phyloP scores from a whole-genome alignment of 805 yeast genomes.

The Yarrowia sp. region DNA sequence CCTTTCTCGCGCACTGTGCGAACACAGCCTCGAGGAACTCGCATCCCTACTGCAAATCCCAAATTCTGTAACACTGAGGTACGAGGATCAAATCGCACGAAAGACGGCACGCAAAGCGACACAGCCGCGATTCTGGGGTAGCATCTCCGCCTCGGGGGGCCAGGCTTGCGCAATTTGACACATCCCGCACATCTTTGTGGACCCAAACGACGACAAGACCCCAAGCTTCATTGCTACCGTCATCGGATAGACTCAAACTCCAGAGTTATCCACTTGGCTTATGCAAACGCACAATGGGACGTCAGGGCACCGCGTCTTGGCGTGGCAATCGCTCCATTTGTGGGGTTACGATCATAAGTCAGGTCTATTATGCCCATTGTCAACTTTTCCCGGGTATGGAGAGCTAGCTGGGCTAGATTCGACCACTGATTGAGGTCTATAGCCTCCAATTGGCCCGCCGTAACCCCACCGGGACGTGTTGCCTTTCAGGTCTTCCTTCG shows the following conservation, averaged over 20 bases:
- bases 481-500: constrained; percentile 16
- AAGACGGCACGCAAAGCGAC: neutral
- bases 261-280: constrained; percentile 19
- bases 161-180: constrained; percentile 6
- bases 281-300: constrained; percentile 29
- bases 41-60: constrained; percentile 16
- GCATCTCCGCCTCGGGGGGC: neutral
- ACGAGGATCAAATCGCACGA: neutral
- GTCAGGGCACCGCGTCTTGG: constrained; percentile 32
- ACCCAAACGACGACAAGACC: neutral
- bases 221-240: constrained; percentile 17
- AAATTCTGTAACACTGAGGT: constrained; percentile 9
- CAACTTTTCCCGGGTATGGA: too few relatives aligned
- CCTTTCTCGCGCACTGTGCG: constrained; percentile 22
- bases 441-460: neutral
- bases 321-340: neutral
- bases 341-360: neutral
- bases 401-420: neutral
- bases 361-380: neutral
- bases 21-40: constrained; percentile 30
- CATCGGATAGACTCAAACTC: constrained; percentile 17
- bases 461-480: constrained; percentile 15
- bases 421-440: neutral
- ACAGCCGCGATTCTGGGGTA: constrained; percentile 1
- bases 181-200: constrained; percentile 1